phyloP scores from a whole-genome alignment of 768 basidiomycete species.

The Leccinum subtestaceum region DNA sequence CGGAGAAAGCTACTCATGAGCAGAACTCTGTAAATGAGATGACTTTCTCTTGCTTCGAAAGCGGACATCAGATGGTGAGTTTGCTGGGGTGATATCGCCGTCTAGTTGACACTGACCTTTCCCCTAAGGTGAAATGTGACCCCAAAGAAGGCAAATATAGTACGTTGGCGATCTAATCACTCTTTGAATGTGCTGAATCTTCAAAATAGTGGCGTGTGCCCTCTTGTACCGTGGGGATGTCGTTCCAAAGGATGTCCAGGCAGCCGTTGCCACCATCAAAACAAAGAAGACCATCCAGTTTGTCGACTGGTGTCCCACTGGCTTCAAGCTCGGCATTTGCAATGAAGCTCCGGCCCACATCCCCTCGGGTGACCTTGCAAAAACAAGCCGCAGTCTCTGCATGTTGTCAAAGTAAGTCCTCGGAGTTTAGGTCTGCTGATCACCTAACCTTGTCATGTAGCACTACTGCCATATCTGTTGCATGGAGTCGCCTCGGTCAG shows the following conservation, averaged over 20 bases:
- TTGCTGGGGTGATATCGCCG: background rate
- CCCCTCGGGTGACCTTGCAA: conserved; percentile 93
- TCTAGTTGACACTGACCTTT: conserved; percentile 3
- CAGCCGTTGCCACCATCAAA: conserved; percentile 91
- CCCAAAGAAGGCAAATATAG: conserved; percentile 99
- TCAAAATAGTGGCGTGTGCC: conserved; percentile 76
- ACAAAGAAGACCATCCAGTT: conserved; percentile 98
- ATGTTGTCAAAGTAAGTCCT: conserved; percentile 83
- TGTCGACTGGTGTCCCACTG: conserved; percentile 98
- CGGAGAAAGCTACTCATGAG: conserved; percentile 93
- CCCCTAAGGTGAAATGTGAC: conserved; percentile 71
- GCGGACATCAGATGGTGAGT: conserved; percentile 88
- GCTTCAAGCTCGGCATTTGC: conserved; percentile 98
- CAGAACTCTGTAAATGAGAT: conserved; percentile 97
- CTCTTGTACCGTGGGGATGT: conserved; percentile 94
- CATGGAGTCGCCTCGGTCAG: conserved; percentile 84
- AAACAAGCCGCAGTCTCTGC: conserved; percentile 90
- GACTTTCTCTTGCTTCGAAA: conserved; percentile 98
- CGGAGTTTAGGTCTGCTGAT: background rate
- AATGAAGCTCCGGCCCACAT: conserved; percentile 92
- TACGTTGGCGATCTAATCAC: conserved; percentile 36
- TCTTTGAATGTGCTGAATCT: conserved; percentile 13
- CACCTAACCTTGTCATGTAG: conserved; percentile 34
- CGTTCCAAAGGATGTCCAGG: conserved; percentile 93
- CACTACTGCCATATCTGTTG: conserved; percentile 90